Evolutionary conservation across 164 flowering plant species (phyloP), one percentile per base, ranked within the genome.

Genomic region (Macadamia tetraphylla): DNA sequence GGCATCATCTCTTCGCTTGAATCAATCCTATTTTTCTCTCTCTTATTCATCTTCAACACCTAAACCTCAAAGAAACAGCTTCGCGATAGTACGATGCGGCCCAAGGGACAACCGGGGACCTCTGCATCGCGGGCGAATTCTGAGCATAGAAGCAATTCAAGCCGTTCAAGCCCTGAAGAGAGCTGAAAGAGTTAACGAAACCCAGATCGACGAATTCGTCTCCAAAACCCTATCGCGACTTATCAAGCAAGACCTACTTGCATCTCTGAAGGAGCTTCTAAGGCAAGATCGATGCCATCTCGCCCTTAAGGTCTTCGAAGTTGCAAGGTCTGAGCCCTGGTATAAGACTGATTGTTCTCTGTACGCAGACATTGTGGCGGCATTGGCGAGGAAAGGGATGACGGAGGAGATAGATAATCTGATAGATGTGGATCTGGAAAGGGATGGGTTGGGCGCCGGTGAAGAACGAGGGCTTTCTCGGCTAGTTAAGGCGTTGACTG

Each of bases 161-260:
- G 95, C 94, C 60, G 73, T 90, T 60, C 98, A 91, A 75, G 63
- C 90, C 67, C 90, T 94, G 49, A 94, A 94, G 62, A 86, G 95
- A 14, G 83, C 90, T 52, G 69, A 74, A n/a, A 69, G 68, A 67
- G 40, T 62, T 11, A 40, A 63, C 65, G 72, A 70, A 62, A 64
- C 74, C 48, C 57, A 68, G 29, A 61, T 68, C 71, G 57, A 67
- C 68, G 58, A 42, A 66, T 56, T 74, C 67, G 18, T 76, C 69
- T 68, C 79, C 75, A 74, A 53, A 9, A 76, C 82, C 65, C 80
- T 89, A 63, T 62, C 85, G 31, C 93, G 95, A 64, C 86, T 94
- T 29, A 48, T 90, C 71, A 94, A 94, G 66, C 51, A 83, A 67
- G 97, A 94, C 83, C 96, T 94, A 72, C 60, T 87, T 68, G 88